Conservation (phyloP, 306 rosid species). For the Trifolium fragiferum region DNA sequence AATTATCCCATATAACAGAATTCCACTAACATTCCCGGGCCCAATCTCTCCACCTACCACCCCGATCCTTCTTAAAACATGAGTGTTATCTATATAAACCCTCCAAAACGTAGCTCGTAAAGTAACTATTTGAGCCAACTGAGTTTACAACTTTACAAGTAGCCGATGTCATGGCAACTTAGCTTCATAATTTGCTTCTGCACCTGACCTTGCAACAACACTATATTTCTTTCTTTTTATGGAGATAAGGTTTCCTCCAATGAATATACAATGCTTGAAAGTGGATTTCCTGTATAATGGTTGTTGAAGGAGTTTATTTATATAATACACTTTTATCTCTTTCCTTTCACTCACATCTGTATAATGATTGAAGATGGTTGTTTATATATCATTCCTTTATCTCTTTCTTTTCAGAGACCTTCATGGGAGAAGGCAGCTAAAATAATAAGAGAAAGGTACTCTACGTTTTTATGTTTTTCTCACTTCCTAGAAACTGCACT, state of each 20-base stretch:
- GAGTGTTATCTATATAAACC: not conserved
- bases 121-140: conserved; percentile 1
- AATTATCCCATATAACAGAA: too few species aligned
- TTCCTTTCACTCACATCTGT: conserved; percentile 5
- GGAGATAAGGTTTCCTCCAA: not conserved
- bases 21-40: too few species aligned
- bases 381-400: conserved; percentile 23
- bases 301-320: not conserved
- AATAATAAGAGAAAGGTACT: conserved; percentile 77
- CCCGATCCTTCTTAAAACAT: too few species aligned
- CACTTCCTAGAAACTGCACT: conserved; percentile 30
- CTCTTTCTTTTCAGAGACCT: conserved; percentile 72
- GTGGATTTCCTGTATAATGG: not conserved
- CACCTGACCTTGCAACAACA: not conserved
- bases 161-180: not conserved
- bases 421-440: conserved; percentile 98
- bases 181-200: not conserved
- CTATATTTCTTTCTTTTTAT: not conserved
- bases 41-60: too few species aligned
- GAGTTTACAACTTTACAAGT: not conserved
- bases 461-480: conserved; percentile 36
- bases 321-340: not conserved
- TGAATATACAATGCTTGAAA: not conserved
- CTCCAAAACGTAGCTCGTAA: not conserved
- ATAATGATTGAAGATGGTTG: conserved; percentile 34